A percentile compares a stretch with the other conserved stretches of the same genome.
These are phyloP conservation scores for Fusarium falciforme DNA, from an alignment of 2,329 filamentous ascomycete species.

Conservation along the genomic window DNA sequence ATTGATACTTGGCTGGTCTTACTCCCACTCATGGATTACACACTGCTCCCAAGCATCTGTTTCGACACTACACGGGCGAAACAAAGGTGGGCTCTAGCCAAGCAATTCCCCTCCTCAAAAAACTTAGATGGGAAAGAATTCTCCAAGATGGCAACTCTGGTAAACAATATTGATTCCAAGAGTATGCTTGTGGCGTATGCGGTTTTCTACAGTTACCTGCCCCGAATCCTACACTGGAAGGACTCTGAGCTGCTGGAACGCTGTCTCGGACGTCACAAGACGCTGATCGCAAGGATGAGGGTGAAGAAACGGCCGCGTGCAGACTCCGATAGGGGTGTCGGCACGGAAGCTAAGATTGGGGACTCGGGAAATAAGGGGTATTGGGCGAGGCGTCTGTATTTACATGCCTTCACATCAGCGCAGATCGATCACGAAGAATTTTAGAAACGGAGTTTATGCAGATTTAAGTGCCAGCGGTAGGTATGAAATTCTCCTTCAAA, in stretches of 20 bases:
- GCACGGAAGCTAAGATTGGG: not conserved
- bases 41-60: not conserved
- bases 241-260: not conserved
- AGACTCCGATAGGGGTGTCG: not conserved
- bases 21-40: not conserved
- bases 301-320: no score
- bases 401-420: not conserved
- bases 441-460: not conserved
- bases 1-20: not conserved
- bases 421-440: not conserved
- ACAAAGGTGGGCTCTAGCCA: not conserved
- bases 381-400: not conserved
- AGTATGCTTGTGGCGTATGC: not conserved
- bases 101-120: not conserved
- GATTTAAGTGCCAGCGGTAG: not conserved
- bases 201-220: not conserved
- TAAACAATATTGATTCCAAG: not conserved
- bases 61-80: not conserved
- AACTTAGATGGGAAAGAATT: not conserved
- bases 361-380: not conserved
- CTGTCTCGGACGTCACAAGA: not conserved
- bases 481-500: not conserved
- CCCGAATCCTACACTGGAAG: not conserved
- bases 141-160: not conserved
- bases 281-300: no score